A percentile compares a stretch with the other conserved stretches of the same genome.
Evolutionary conservation across 176 grass and related monocot species (phyloP).

Genomic region (Saccharum officinarum): DNA sequence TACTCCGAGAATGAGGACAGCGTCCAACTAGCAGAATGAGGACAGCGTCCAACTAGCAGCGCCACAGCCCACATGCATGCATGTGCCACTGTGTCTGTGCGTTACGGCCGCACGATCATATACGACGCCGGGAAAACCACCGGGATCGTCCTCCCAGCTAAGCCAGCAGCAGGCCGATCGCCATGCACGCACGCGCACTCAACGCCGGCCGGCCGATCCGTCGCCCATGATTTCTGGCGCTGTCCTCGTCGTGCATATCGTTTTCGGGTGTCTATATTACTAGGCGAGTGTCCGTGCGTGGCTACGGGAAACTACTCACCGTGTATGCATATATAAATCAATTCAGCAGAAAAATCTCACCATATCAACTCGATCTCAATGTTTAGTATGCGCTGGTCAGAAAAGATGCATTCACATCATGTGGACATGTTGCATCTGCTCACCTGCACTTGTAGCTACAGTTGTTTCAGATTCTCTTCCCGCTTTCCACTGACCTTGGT

Average conservation of each 20-base stretch:
- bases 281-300: too few relatives aligned
- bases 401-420: too few relatives aligned
- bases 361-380: too few relatives aligned
- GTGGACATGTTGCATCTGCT: too few relatives aligned
- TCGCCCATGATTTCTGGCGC: constrained; percentile 25
- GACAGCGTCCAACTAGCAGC: constrained; percentile 9
- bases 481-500: too few relatives aligned
- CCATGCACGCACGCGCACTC: constrained; percentile 6
- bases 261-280: not conserved
- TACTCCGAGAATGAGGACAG: constrained; percentile 15
- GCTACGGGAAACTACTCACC: too few relatives aligned
- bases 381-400: too few relatives aligned
- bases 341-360: too few relatives aligned
- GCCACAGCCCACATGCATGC: too few relatives aligned
- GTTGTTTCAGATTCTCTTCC: too few relatives aligned
- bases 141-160: not conserved
- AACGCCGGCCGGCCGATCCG: not conserved
- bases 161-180: not conserved
- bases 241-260: not conserved
- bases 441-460: too few relatives aligned
- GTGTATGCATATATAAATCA: too few relatives aligned
- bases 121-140: constrained; percentile 27
- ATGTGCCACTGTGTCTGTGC: not conserved
- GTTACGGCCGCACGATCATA: not conserved
- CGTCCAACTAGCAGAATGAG: not conserved